Percentiles rank a stretch among this genome's conserved stretches.
Conservation (phyloP, 345 rosid species). For the Citrus medica region DNA sequence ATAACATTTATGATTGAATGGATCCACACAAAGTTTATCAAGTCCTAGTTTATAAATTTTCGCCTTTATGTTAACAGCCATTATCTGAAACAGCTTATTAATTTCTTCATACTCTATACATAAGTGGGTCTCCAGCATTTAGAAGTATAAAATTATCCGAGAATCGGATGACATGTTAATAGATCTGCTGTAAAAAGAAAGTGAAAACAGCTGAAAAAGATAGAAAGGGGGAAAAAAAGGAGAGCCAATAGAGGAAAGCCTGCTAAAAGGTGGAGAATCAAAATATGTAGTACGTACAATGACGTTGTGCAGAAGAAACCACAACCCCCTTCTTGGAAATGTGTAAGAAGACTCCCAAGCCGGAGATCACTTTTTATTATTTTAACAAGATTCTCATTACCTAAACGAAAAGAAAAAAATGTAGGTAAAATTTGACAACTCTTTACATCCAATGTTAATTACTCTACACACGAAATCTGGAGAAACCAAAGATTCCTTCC, state of each 20-base stretch:
- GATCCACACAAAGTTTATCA: no score
- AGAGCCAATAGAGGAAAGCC: background rate
- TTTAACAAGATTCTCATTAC: background rate
- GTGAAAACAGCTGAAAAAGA: no score
- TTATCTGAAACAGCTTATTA: no score
- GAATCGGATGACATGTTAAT: no score
- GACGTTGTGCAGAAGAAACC: conserved; percentile 15
- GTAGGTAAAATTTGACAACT: background rate
- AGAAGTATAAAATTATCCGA: no score
- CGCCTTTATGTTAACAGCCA: no score
- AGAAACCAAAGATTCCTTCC: background rate
- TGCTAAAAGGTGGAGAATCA: background rate
- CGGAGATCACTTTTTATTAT: background rate
- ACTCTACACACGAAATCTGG: background rate
- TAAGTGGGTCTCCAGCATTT: no score
- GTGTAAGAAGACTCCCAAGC: conserved; percentile 15
- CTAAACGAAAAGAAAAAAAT: background rate
- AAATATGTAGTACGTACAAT: background rate
- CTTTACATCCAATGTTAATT: background rate
- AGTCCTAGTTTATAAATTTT: no score
- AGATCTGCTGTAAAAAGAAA: no score
- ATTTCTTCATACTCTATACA: no score
- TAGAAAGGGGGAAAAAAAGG: background rate
- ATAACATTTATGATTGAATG: no score
- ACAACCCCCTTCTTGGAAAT: conserved; percentile 29